A percentile compares a stretch with the other conserved stretches of the same genome.
Conservation (phyloP, 2,329 filamentous ascomycete species). For the Colletotrichum sp. region DNA sequence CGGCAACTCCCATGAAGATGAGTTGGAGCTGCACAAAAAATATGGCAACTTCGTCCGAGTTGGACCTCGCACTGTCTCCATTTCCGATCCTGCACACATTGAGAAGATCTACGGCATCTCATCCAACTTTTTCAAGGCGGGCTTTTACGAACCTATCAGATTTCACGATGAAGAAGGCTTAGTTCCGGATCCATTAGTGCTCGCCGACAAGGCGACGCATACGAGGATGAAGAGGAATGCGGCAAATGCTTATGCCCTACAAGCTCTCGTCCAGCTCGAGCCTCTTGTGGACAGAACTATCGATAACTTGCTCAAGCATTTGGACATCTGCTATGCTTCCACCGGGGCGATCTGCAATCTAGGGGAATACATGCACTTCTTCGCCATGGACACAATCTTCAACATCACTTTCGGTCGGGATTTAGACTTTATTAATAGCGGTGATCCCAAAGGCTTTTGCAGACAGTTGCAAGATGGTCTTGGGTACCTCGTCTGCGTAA, state of each 20-base stretch:
- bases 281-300: background rate
- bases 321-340: background rate
- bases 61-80: background rate
- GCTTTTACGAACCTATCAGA: constrained; percentile 1
- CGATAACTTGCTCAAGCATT: background rate
- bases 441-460: background rate
- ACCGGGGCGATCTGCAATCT: background rate
- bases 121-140: background rate
- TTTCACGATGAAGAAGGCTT: constrained; percentile 15
- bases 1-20: background rate
- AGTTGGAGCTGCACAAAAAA: background rate
- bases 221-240: constrained; percentile 7
- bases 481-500: background rate
- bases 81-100: background rate
- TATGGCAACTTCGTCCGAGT: background rate
- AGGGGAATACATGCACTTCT: background rate
- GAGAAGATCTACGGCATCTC: background rate
- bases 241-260: constrained; percentile 7
- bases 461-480: background rate
- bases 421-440: background rate
- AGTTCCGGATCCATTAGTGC: constrained; percentile 7
- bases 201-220: background rate
- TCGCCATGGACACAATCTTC: background rate
- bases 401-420: background rate
- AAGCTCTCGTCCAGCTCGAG: constrained; percentile 5